phyloP scores from a whole-genome alignment of 768 basidiomycete genomes.

The Inosperma sp. region DNA sequence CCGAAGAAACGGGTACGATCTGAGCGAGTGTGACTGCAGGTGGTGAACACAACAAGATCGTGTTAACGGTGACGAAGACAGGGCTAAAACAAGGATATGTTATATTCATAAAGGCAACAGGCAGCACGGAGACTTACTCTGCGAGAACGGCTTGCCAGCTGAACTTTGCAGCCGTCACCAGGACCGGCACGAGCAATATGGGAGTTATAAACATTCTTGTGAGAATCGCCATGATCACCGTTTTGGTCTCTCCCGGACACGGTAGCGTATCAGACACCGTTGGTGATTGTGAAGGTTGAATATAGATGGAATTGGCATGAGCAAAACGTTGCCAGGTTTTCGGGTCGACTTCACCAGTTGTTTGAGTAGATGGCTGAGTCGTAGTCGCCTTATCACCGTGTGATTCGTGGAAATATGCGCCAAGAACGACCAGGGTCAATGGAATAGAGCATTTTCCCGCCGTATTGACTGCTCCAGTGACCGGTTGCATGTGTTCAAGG shows the following conservation, averaged over 20 bases:
- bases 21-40: conserved; percentile 59
- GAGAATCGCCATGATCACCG: conserved; percentile 74
- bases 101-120: conserved; percentile 5
- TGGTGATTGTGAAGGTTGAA: not conserved
- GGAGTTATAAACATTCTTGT: conserved; percentile 88
- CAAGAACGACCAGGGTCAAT: conserved; percentile 83
- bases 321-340: not conserved
- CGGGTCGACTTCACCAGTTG: too few species aligned
- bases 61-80: conserved; percentile 79
- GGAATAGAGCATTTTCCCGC: conserved; percentile 82
- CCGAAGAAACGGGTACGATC: conserved; percentile 78
- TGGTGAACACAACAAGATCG: conserved; percentile 76
- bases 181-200: conserved; percentile 66
- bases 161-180: conserved; percentile 57
- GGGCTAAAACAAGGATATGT: conserved; percentile 45
- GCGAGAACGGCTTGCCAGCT: conserved; percentile 61
- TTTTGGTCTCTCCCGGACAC: conserved; percentile 68
- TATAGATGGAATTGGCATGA: not conserved
- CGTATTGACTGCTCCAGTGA: conserved; percentile 60
- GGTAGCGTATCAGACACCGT: not conserved
- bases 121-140: too few species aligned
- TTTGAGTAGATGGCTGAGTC: not conserved
- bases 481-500: conserved; percentile 56
- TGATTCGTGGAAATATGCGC: conserved; percentile 78
- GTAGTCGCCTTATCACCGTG: conserved; percentile 13